phyloP scores from a whole-genome alignment of 2,329 filamentous ascomycete species.

The Exophiala mesophila region DNA sequence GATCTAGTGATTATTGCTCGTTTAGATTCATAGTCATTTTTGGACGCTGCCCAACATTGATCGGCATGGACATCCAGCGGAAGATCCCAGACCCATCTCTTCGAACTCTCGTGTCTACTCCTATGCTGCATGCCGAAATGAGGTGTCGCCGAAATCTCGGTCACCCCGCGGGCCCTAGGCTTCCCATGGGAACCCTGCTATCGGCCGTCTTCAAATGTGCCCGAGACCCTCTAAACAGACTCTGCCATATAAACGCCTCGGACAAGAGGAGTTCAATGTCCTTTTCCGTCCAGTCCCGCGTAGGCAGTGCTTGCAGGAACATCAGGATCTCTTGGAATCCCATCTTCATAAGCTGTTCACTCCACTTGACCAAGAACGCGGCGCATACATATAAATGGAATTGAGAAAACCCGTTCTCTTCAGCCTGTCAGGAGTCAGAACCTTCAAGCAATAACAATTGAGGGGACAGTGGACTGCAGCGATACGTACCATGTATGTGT shows the following conservation, averaged over 20 bases:
- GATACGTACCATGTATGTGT: slow-evolving; percentile 82
- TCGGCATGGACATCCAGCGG: too few species aligned
- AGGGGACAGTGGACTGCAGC: too few species aligned
- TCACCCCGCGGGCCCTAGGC: slow-evolving; percentile 24
- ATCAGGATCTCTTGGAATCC: slow-evolving; percentile 94
- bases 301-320: slow-evolving; percentile 93
- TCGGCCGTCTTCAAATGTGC: slow-evolving; percentile 64
- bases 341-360: slow-evolving; percentile 89
- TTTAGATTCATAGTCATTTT: too few species aligned
- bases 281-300: slow-evolving; percentile 92
- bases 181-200: slow-evolving; percentile 21
- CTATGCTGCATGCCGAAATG: too few species aligned
- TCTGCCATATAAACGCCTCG: slow-evolving; percentile 98
- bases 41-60: too few species aligned
- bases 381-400: slow-evolving; percentile 98
- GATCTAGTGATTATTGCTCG: too few species aligned
- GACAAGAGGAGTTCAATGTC: slow-evolving; percentile 93
- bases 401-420: slow-evolving; percentile 96
- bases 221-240: slow-evolving; percentile 86
- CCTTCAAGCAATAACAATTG: not conserved
- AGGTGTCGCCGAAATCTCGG: not conserved
- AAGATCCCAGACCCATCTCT: too few species aligned
- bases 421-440: slow-evolving; percentile 57
- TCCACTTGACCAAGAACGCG: slow-evolving; percentile 98
- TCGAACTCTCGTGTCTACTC: too few species aligned